Conservation (phyloP, 2,329 filamentous ascomycete genomes). For the Westerdykella ornata region DNA sequence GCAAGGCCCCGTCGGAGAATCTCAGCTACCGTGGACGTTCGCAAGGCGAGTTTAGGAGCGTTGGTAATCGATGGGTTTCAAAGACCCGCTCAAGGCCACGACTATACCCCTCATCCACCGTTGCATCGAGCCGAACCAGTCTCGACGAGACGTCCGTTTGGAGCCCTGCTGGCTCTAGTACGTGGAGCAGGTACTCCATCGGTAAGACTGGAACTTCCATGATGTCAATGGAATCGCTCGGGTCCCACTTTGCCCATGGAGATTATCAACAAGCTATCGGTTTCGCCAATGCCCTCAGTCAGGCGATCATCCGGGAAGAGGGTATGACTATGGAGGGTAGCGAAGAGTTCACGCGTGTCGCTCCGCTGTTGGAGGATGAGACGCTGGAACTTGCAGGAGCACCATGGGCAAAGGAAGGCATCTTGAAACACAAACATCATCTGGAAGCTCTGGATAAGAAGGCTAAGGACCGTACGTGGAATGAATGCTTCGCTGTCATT, state of each 20-base stretch:
- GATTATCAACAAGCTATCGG: conserved; percentile 96
- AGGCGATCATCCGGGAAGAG: conserved; percentile 92
- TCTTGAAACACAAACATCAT: conserved; percentile 93
- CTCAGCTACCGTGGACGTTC: conserved; percentile 66
- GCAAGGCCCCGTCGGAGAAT: conserved; percentile 84
- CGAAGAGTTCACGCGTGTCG: conserved; percentile 53
- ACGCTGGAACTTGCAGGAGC: conserved; percentile 83
- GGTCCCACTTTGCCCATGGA: conserved; percentile 63
- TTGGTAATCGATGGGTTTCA: conserved; percentile 68
- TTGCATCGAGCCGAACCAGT: conserved; percentile 88
- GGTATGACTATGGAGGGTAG: conserved; percentile 50
- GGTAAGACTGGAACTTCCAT: conserved; percentile 77
- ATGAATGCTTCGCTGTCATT: conserved; percentile 89
- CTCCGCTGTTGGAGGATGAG: conserved; percentile 80
- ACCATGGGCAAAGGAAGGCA: conserved; percentile 98
- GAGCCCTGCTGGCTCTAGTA: conserved; percentile 87
- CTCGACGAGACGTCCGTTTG: conserved; percentile 88
- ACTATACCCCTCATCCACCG: conserved; percentile 67
- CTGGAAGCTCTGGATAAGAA: conserved; percentile 85
- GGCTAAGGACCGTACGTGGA: conserved; percentile 91
- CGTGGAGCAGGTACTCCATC: conserved; percentile 89
- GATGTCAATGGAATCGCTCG: conserved; percentile 86
- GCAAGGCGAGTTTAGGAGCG: conserved; percentile 53
- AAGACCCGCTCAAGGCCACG: conserved; percentile 79
- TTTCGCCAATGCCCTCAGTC: conserved; percentile 91